Percentiles rank a stretch among this genome's conserved stretches.
Conservation (phyloP, 202 grass and related monocot genomes). For the Bolboschoenoplectus hybrid region DNA sequence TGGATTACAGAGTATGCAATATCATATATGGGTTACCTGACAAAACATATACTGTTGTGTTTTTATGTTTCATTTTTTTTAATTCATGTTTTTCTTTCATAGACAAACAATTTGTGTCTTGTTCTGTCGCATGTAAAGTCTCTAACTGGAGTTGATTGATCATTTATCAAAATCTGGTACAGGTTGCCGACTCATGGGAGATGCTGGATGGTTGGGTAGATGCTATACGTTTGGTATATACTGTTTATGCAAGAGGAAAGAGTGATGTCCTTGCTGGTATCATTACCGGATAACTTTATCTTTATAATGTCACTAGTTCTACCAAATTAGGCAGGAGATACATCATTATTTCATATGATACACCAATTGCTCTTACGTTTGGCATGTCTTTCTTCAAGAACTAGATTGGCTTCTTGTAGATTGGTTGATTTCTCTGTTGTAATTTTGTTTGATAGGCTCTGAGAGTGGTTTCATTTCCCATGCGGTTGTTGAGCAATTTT, state of each 20-base stretch:
- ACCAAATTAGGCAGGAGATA: slow-evolving; percentile 7
- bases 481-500: neutral
- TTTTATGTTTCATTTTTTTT: neutral
- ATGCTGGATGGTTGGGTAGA: slow-evolving; percentile 90
- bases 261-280: slow-evolving; percentile 92
- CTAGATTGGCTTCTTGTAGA: slow-evolving; percentile 39
- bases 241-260: slow-evolving; percentile 90
- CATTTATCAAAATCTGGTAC: slow-evolving; percentile 1
- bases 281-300: slow-evolving; percentile 70
- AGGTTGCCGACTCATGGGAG: slow-evolving; percentile 98
- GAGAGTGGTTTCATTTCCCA: neutral
- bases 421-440: slow-evolving; percentile 20
- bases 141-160: neutral
- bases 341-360: slow-evolving; percentile 30
- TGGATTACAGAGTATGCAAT: neutral
- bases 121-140: neutral
- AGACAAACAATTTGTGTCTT: neutral
- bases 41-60: neutral
- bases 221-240: slow-evolving; percentile 88
- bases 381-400: slow-evolving; percentile 27
- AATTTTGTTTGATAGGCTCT: slow-evolving; percentile 35
- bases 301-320: slow-evolving; percentile 16
- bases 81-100: neutral
- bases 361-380: slow-evolving; percentile 33
- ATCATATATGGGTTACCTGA: slow-evolving; percentile 22